These are phyloP conservation scores for Pharus latifolius DNA, from an alignment of 176 grass and related monocot genomes.

Conservation along the genomic window DNA sequence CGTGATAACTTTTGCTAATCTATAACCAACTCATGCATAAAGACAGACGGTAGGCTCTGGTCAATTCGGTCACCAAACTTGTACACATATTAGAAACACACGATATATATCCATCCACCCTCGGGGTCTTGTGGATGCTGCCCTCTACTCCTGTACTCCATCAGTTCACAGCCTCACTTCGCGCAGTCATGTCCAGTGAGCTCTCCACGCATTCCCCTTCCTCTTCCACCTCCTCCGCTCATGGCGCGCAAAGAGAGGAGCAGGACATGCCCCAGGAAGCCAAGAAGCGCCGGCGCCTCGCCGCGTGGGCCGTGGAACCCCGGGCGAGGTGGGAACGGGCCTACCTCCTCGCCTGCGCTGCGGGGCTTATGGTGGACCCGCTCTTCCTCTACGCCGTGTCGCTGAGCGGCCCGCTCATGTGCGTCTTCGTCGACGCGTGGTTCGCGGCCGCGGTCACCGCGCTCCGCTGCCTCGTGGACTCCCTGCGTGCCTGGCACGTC, in stretches of 20 bases:
- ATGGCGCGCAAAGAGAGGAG: too few relatives aligned
- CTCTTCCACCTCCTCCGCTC: too few relatives aligned
- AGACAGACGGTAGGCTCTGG: not conserved
- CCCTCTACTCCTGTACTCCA: not conserved
- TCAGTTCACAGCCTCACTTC: not conserved
- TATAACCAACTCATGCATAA: not conserved
- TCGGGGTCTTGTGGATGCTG: not conserved
- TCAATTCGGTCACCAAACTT: not conserved
- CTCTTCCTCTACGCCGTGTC: too few relatives aligned
- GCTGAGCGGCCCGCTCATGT: too few relatives aligned
- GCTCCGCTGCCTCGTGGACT: not conserved
- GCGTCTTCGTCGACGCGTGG: too few relatives aligned
- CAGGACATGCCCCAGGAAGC: too few relatives aligned
- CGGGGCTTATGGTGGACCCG: too few relatives aligned
- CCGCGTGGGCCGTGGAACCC: too few relatives aligned
- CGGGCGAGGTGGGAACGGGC: too few relatives aligned
- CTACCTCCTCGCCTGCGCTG: too few relatives aligned
- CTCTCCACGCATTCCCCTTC: not conserved
- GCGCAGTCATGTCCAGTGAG: slow-evolving; percentile 4
- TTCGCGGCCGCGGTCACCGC: too few relatives aligned
- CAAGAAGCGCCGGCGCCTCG: too few relatives aligned
- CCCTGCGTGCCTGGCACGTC: slow-evolving; percentile 2
- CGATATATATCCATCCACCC: not conserved
- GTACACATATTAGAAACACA: not conserved
- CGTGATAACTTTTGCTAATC: not conserved